Conservation (phyloP, 306 rosid genomes). For the Ochetophila trinervis region DNA sequence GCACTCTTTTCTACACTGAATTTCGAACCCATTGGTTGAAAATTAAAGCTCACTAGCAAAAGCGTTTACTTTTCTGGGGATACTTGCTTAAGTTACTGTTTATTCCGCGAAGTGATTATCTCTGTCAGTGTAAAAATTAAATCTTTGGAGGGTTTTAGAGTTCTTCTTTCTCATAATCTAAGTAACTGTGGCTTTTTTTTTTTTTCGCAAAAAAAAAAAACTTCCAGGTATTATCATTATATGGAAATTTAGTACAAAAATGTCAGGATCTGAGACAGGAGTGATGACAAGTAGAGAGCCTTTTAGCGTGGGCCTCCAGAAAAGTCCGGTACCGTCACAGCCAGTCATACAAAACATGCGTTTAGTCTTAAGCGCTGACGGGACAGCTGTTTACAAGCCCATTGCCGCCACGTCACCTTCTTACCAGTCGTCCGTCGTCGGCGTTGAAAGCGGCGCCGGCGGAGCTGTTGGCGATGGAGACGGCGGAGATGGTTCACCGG, state of each 20-base stretch:
- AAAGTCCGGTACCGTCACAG: constrained; percentile 26
- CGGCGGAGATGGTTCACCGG: constrained; percentile 23
- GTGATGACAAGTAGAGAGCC: constrained; percentile 49
- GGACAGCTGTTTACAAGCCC: constrained; percentile 37
- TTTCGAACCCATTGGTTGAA: background rate
- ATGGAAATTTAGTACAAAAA: constrained; percentile 21
- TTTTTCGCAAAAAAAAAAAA: background rate
- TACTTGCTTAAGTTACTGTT: background rate
- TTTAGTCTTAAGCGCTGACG: constrained; percentile 39
- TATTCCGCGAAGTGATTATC: too few relatives aligned
- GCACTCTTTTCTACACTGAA: background rate
- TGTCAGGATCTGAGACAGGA: constrained; percentile 74
- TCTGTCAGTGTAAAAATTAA: background rate
- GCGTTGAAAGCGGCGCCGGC: background rate
- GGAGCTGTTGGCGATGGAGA: constrained; percentile 3
- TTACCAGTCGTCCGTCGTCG: constrained; percentile 22
- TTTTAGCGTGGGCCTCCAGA: constrained; percentile 38
- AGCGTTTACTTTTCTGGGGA: background rate
- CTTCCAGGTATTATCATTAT: constrained; percentile 15
- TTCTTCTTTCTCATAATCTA: background rate
- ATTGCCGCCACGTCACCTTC: constrained; percentile 26
- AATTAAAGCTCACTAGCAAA: background rate
- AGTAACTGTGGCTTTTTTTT: background rate
- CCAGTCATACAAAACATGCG: constrained; percentile 40
- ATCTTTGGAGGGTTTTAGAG: background rate